Evolutionary conservation across 805 yeast genomes (phyloP), one percentile per base, ranked within the genome.

Genomic region (Starmerella etchellsii): DNA sequence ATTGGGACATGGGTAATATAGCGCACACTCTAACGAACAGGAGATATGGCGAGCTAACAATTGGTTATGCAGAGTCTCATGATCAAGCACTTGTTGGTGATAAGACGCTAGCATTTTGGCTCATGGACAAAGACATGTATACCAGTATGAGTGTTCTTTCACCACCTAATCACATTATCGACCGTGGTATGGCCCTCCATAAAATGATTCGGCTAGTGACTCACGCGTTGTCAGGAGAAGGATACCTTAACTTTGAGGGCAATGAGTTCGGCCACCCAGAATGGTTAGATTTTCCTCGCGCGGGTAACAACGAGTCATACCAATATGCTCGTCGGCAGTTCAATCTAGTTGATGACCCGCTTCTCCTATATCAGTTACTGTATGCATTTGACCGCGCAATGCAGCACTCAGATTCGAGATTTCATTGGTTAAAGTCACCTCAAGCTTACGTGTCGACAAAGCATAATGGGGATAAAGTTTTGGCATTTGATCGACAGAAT

Each of bases 251-350:
- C 59, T 88, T 88, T 59, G 96, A 88, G 67, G 97, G 98, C 43
- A 88, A 88, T 56, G 98, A 88, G 63, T 88, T 91, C 64, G 98
- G 98, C 15, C 98, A 88, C 55, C 98, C 97, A 3, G 98, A 88
- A 59, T 88, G 98, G 98, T 71, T 91, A 39, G 98, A 88, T 61
- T 91, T 88, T 69, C 97, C 98, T 13, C 76, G 95, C 54, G 78
- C 50, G 23, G 95, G 95, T 27, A 91, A 88, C 61, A 70, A 70
- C 22, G 85, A 84, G 58, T 78, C 91, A 16, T 88, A 81, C 63
- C 91, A 82, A 63, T 88, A 91, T 56, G 95, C 96, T 2, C 74
- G 97, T 57, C 74, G 98, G 54, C 98, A 88, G 62, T 91, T 87
- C 70, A 84, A 84, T 55, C 69, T 88, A 52, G 73, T 79, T 28